Base-by-base conservation (phyloP, 2,329 filamentous ascomycete genomes). In the Cercospora sojina region DNA sequence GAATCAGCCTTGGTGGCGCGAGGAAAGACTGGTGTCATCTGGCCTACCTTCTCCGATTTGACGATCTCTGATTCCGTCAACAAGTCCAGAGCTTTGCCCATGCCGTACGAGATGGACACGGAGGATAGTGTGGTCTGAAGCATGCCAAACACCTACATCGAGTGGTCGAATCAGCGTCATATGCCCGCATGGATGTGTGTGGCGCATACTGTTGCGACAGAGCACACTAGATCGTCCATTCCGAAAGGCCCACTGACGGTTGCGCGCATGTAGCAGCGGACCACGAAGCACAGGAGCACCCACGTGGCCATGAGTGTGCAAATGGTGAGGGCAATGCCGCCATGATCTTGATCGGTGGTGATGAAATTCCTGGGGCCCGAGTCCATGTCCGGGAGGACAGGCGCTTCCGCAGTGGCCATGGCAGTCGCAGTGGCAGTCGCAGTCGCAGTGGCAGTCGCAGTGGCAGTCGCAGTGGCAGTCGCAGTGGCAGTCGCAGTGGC, bases 281-380 rank as follows among this genome's bases (percentile, higher is more conserved):
- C 65, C 31, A 71, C 59, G 38, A 71, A 73, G 65, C 70, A 72
- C 5, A 73, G 66, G 3, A 73, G 59, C 5, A 69, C 70, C 69
- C 69, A 73, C 8, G 69, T 71, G 23, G 69, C 71, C 69, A 73
- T 67, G 16, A 72, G 62, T 23, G 70, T 72, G 35, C 70, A 70
- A 38, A 73, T 66, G 18, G 69, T 69, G 23, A 72, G 51, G 16
- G 71, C 71, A 35, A 73, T 69, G 13, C 72, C 72, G 61, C 72
- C 70, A 69, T 71, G 72, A 32, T 72, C 72, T 32, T 70, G 59
- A 25, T 65, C 61, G 20, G 69, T 71, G 10, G 71, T 73, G 32
- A 69, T 70, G 65, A 72, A 73, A 29, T 64, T 67, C 53, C 72
- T 59, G 23, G 68, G 68, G n/a, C 72, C 71, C 6, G 68, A 68